Conservation (phyloP, 2,329 filamentous ascomycete species). For the Rhytidhysteron rufulum region DNA sequence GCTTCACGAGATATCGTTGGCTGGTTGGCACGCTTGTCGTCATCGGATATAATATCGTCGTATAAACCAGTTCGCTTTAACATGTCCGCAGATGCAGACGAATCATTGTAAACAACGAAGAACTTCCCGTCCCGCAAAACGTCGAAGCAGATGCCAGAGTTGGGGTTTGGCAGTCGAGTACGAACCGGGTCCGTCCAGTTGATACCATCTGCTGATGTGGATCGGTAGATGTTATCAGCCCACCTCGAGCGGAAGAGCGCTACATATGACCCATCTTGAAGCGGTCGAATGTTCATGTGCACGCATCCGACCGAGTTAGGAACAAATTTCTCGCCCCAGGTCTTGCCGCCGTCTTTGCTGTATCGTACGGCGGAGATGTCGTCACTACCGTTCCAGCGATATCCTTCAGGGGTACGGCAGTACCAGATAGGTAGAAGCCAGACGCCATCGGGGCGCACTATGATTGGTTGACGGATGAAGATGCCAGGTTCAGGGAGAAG, state of each 20-base stretch:
- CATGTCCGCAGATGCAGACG: too few species aligned
- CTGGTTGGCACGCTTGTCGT: constrained; percentile 40
- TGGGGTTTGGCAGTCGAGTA: constrained; percentile 41
- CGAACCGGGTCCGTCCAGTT: constrained; percentile 36
- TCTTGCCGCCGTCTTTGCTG: constrained; percentile 35
- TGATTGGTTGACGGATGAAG: constrained; percentile 42
- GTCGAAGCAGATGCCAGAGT: constrained; percentile 41
- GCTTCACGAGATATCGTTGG: constrained; percentile 34
- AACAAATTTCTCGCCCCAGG: constrained; percentile 39
- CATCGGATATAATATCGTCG: constrained; percentile 42
- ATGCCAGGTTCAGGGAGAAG: constrained; percentile 38
- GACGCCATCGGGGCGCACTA: constrained; percentile 32
- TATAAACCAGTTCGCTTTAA: constrained; percentile 40
- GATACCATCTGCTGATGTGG: constrained; percentile 39
- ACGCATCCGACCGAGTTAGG: constrained; percentile 38
- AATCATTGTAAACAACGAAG: constrained; percentile 41
- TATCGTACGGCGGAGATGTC: constrained; percentile 41
- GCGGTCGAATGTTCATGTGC: constrained; percentile 41
- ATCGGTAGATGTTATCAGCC: constrained; percentile 42
- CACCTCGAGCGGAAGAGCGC: constrained; percentile 42
- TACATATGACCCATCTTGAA: constrained; percentile 20
- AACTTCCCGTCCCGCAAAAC: constrained; percentile 35
- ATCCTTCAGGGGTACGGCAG: constrained; percentile 38
- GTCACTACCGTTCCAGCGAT: constrained; percentile 44
- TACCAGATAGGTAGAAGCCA: constrained; percentile 45